These are phyloP conservation scores for Byssochlamys sp. DNA, from an alignment of 2,329 filamentous ascomycete species.

Conservation along the genomic window DNA sequence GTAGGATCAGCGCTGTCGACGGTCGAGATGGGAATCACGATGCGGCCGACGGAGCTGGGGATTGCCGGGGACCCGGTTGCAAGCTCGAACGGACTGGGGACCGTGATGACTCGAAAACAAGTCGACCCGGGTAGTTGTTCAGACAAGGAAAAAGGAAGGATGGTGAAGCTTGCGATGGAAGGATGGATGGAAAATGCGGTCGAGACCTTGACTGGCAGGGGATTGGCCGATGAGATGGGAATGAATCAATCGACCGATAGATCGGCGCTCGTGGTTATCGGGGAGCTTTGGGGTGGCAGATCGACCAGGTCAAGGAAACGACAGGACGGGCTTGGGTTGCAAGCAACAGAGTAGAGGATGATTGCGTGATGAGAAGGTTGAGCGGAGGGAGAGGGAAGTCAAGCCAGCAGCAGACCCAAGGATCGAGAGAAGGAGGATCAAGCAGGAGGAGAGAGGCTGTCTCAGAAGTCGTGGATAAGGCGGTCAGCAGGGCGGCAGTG, in stretches of 20 bases:
- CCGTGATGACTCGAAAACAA: neutral
- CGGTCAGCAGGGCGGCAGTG: slow-evolving; percentile 2
- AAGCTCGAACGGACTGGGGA: neutral
- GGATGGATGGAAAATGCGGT: neutral
- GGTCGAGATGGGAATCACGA: neutral
- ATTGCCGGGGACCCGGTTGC: neutral
- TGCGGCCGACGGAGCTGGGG: neutral
- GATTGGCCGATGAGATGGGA: neutral
- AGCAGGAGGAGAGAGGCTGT: neutral
- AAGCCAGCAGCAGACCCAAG: slow-evolving; percentile 1
- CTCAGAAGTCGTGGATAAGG: neutral
- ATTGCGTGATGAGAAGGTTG: slow-evolving; percentile 18
- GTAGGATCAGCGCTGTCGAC: neutral
- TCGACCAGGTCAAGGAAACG: neutral
- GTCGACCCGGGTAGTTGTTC: neutral
- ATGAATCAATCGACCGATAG: neutral
- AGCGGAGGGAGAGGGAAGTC: slow-evolving; percentile 3
- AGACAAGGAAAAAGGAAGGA: neutral
- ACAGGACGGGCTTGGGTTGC: neutral
- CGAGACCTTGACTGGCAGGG: neutral
- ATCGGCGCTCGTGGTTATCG: neutral
- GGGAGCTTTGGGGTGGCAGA: neutral
- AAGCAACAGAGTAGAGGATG: slow-evolving; percentile 1
- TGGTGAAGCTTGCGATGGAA: neutral
- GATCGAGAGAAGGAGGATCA: neutral